Evolutionary conservation across 2,329 filamentous ascomycete genomes (phyloP).

Genomic region (Alternaria ventricosa): DNA sequence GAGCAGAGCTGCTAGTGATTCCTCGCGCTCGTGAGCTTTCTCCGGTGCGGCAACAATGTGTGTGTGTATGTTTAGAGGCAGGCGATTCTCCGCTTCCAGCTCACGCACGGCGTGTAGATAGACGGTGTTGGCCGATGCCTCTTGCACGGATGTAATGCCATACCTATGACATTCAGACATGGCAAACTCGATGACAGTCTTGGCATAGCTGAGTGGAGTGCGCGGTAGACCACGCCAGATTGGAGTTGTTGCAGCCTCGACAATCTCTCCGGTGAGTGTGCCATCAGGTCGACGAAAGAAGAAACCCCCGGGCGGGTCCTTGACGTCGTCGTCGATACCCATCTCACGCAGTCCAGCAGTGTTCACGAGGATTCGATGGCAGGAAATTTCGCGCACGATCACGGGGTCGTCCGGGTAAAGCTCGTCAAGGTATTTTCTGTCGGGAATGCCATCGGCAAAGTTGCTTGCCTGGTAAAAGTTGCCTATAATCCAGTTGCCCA

Average conservation of each 20-base stretch:
- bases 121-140: conserved; percentile 38
- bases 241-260: conserved; percentile 32
- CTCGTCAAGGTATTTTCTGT: conserved; percentile 30
- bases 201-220: conserved; percentile 26
- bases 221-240: conserved; percentile 25
- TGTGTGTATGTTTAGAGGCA: conserved; percentile 32
- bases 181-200: conserved; percentile 30
- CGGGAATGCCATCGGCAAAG: conserved; percentile 29
- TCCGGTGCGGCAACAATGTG: conserved; percentile 20
- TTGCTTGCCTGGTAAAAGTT: conserved; percentile 14
- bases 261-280: conserved; percentile 39
- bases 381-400: conserved; percentile 25
- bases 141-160: conserved; percentile 43
- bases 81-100: conserved; percentile 28
- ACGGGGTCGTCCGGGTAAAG: conserved; percentile 41
- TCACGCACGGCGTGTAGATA: conserved; percentile 34
- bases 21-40: conserved; percentile 11
- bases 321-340: conserved; percentile 1
- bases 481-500: conserved; percentile 14
- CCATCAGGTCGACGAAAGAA: conserved; percentile 34
- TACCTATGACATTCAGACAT: conserved; percentile 26
- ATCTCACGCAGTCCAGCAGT: neutral
- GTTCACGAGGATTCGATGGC: neutral
- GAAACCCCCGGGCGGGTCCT: conserved; percentile 25
- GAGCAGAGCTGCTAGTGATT: conserved; percentile 26